Evolutionary conservation across 2,329 filamentous ascomycete species (phyloP).

Genomic region (Diaporthe ilicicola): DNA sequence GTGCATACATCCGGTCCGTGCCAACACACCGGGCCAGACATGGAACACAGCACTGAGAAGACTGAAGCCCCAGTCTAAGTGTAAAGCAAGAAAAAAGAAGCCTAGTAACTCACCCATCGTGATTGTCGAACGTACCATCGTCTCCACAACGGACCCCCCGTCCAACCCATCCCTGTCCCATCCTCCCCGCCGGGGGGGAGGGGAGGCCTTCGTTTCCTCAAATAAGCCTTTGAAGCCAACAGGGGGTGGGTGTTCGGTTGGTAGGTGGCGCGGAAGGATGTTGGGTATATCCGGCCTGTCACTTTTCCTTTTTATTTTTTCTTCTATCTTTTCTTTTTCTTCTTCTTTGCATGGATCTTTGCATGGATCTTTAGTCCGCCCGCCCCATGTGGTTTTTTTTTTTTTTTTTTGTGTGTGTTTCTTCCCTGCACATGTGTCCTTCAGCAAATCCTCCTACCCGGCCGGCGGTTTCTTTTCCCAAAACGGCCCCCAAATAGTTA

Average conservation of each 20-base stretch:
- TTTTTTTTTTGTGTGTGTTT: too few species aligned
- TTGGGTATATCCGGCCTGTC: background rate
- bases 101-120: background rate
- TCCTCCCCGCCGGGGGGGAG: too few species aligned
- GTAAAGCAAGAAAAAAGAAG: slow-evolving; percentile 13
- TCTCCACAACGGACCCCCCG: slow-evolving; percentile 13
- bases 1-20: background rate
- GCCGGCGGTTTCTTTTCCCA: background rate
- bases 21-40: too few species aligned
- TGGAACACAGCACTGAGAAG: background rate
- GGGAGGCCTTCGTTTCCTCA: background rate
- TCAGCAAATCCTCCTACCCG: background rate
- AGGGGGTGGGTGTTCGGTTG: background rate
- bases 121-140: background rate
- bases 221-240: slow-evolving; percentile 1
- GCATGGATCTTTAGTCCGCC: background rate
- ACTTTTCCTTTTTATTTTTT: background rate
- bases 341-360: too few species aligned
- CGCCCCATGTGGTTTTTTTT: background rate
- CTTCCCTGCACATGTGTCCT: too few species aligned
- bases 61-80: background rate
- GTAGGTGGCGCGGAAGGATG: background rate
- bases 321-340: background rate
- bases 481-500: slow-evolving; percentile 13
- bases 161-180: background rate